A percentile compares a stretch with the other conserved stretches of the same genome.
phyloP scores from a whole-genome alignment of 176 grass and related monocot species.

The Zea mays region DNA sequence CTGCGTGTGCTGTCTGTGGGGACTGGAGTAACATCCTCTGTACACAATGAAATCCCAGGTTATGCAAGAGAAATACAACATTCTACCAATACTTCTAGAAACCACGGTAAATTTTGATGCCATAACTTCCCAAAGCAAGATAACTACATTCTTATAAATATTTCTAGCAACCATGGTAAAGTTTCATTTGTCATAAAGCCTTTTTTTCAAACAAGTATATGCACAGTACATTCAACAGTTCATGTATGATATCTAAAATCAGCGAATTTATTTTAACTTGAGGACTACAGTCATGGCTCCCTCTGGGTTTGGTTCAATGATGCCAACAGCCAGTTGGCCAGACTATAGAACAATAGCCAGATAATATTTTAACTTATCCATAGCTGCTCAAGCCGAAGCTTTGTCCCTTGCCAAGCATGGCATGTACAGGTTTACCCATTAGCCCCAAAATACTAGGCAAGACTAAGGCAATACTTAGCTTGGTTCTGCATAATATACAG shows the following conservation, averaged over 20 bases:
- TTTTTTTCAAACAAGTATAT: not conserved
- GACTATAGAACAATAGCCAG: not conserved
- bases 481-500: not conserved
- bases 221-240: not conserved
- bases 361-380: not conserved
- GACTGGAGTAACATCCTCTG: conserved; percentile 66
- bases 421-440: not conserved
- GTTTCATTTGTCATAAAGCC: not conserved
- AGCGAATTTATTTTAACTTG: not conserved
- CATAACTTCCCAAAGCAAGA: not conserved
- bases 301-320: too few species aligned
- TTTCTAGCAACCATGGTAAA: not conserved
- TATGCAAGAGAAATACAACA: not conserved
- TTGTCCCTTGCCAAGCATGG: not conserved
- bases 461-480: not conserved
- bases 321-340: not conserved
- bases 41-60: not conserved
- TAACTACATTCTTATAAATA: not conserved
- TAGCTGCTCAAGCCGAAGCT: not conserved
- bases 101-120: not conserved
- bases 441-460: not conserved
- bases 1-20: conserved; percentile 61
- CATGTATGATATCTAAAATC: not conserved
- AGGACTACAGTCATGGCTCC: not conserved
- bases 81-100: too few species aligned